Conservation (phyloP, 495 filamentous ascomycete genomes). For the Lasiosphaeris hirsuta region DNA sequence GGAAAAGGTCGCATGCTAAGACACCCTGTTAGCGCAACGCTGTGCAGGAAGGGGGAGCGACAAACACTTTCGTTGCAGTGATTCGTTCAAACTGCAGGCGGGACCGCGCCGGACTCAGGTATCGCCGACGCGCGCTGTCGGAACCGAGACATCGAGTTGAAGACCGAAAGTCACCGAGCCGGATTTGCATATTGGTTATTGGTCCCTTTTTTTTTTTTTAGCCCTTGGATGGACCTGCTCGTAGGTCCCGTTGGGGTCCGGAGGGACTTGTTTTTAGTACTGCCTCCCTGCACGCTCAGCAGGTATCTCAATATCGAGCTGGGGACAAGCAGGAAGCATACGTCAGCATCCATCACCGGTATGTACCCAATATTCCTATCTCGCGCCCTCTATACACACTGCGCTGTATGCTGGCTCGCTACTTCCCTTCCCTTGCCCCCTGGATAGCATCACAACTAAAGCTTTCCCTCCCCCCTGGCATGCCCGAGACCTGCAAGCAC, state of each 20-base stretch:
- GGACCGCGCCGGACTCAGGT: not conserved
- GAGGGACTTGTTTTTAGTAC: not conserved
- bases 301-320: constrained; percentile 3
- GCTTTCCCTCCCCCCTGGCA: not conserved
- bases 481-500: constrained; percentile 6
- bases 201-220: not conserved
- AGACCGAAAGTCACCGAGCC: constrained; percentile 4
- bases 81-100: not conserved
- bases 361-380: not conserved
- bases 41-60: not conserved
- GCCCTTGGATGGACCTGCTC: too few species aligned
- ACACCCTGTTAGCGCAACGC: not conserved
- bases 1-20: not conserved
- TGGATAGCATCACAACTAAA: constrained; percentile 1
- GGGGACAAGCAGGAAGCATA: not conserved
- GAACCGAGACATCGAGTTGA: constrained; percentile 1
- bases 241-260: not conserved
- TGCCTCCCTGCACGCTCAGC: not conserved
- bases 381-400: not conserved
- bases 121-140: constrained; percentile 1
- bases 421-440: not conserved
- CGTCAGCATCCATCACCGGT: constrained; percentile 1
- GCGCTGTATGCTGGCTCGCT: not conserved
- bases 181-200: constrained; percentile 1
- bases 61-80: not conserved